phyloP scores from a whole-genome alignment of 306 rosid genomes.

The Sechiopsis laciniata region DNA sequence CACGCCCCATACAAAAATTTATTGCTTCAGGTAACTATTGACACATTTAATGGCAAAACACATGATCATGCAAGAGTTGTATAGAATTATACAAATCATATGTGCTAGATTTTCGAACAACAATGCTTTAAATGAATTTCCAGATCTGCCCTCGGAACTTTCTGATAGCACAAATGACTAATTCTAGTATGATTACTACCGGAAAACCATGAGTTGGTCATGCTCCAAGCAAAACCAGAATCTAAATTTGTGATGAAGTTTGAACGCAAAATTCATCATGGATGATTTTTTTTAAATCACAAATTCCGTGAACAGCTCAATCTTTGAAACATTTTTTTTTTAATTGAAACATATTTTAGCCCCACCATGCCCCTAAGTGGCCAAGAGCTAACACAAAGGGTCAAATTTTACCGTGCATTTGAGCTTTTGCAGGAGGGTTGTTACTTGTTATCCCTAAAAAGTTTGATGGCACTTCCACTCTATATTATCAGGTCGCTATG shows the following conservation, averaged over 20 bases:
- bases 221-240: conserved; percentile 12
- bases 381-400: conserved; percentile 3
- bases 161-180: neutral
- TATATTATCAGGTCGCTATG: neutral
- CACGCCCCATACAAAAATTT: conserved; percentile 8
- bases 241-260: neutral
- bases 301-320: neutral
- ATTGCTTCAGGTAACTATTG: neutral
- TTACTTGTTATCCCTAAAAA: neutral
- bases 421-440: neutral
- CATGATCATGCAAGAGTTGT: neutral
- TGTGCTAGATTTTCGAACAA: neutral
- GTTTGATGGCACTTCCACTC: neutral
- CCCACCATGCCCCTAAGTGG: neutral
- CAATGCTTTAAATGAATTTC: conserved; percentile 3
- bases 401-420: neutral
- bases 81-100: neutral
- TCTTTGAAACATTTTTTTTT: neutral
- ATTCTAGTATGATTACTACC: neutral
- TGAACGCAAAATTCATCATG: neutral
- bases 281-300: neutral
- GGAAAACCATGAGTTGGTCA: neutral
- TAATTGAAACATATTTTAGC: neutral
- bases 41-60: neutral
- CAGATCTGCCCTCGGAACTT: neutral